Conservation (phyloP, 305 asterid genomes). For the Ajuga reptans region DNA sequence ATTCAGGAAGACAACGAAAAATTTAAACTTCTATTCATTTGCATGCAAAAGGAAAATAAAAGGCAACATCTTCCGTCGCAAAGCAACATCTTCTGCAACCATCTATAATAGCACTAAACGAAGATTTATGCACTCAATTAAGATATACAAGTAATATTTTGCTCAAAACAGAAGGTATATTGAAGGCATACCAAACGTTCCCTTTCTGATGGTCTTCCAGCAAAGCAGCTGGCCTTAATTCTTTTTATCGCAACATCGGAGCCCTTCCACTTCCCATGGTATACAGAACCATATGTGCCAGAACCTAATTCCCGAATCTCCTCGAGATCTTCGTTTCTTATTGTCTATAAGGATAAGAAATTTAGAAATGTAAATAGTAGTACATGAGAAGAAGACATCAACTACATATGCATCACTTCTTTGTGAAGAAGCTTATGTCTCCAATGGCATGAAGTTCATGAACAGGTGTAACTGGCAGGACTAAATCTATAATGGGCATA, state of each 20-base stretch:
- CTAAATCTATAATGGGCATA: neutral
- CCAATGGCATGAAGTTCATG: neutral
- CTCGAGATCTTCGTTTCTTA: conserved; percentile 86
- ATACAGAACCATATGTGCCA: conserved; percentile 93
- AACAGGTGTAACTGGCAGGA: neutral
- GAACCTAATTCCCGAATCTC: conserved; percentile 94
- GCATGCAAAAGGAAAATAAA: conserved; percentile 2
- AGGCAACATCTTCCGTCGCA: neutral
- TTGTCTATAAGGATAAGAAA: conserved; percentile 44
- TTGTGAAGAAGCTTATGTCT: neutral
- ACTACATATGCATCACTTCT: conserved; percentile 5
- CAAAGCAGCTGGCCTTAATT: conserved; percentile 95
- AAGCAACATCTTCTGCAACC: neutral
- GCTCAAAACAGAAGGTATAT: neutral
- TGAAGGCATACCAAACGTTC: conserved; percentile 68
- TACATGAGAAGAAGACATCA: conserved; percentile 1
- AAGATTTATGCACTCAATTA: neutral
- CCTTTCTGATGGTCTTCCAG: conserved; percentile 94
- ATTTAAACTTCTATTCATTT: neutral
- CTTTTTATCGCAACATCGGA: conserved; percentile 95
- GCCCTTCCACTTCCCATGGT: conserved; percentile 96
- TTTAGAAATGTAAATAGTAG: neutral
- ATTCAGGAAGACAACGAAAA: neutral
- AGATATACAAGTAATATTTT: neutral
- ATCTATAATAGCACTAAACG: neutral